These are phyloP conservation scores for Phytopythium chamaehyphon DNA, from an alignment of 352 stramenopile species.

Conservation along the genomic window DNA sequence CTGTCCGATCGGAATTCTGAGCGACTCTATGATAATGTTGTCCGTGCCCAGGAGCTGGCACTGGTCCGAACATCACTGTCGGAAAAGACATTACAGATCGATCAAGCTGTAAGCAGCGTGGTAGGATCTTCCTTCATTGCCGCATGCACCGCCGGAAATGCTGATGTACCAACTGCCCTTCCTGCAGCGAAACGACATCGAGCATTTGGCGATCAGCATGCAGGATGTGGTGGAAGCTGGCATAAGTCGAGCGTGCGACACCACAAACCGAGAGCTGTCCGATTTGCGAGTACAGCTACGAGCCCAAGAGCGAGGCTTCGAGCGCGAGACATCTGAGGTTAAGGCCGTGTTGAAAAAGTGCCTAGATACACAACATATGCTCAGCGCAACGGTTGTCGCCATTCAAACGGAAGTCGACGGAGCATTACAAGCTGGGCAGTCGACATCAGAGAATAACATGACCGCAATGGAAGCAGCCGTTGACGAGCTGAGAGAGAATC, in stretches of 20 bases:
- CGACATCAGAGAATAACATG: conserved; percentile 3
- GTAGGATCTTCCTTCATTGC: conserved; percentile 14
- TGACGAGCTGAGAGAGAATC: conserved; percentile 43
- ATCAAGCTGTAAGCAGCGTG: conserved; percentile 35
- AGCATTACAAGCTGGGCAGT: conserved; percentile 11
- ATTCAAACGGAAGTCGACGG: conserved; percentile 52
- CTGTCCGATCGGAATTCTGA: not conserved
- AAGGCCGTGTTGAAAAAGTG: conserved; percentile 47
- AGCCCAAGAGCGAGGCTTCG: not conserved
- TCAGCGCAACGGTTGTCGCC: conserved; percentile 52
- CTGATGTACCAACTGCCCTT: too few relatives aligned
- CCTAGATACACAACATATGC: conserved; percentile 53
- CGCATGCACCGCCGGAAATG: too few relatives aligned
- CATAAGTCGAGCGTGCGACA: not conserved
- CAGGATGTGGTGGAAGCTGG: conserved; percentile 9
- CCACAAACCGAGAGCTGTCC: not conserved
- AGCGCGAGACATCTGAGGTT: conserved; percentile 24
- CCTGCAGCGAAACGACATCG: conserved; percentile 22
- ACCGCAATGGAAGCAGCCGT: conserved; percentile 18
- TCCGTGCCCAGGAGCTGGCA: conserved; percentile 40
- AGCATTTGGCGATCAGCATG: conserved; percentile 19
- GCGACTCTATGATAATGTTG: not conserved
- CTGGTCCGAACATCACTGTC: conserved; percentile 48
- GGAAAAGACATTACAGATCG: conserved; percentile 49
- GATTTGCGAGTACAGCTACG: not conserved